Base-by-base conservation (phyloP, 768 basidiomycete species). In the Tulasnella sp. region DNA sequence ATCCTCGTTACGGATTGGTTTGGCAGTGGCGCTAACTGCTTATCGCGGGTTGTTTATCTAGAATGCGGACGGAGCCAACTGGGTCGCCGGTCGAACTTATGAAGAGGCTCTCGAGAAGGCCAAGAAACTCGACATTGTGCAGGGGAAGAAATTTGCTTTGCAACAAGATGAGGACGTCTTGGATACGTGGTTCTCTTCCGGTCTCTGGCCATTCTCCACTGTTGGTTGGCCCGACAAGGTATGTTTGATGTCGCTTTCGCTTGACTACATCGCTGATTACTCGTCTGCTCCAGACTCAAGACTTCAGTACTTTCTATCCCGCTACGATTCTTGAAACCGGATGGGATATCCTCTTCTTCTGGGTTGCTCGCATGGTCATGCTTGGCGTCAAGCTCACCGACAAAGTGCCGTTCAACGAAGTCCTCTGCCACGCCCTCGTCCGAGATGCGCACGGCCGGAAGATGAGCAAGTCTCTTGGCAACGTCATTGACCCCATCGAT, bases 281-380 rank as follows among this genome's bases (percentile, higher is more conserved):
- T 72, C 69, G 77, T 52, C 72, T 76, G 31, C 45, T 58, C 7
- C 38, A 94, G 93, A 96, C 94, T 0, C 78, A 84, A 4, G 97
- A 99, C 81, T 79, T 94, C 54, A 82, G 90, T 79, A 85, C 86
- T 38, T 99, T 93, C 85, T 99, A 96, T 83, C 97, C 97, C 0
- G 85, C 93, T 1, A 88, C 90, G n/a, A 80, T 99, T 64, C 89
- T 99, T 38, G 97, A 99, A 85, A 99, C 97, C 0, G 97, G 97
- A 67, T 99, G 97, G 97, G 97, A 99, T 79, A 99, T 99, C 80
- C 83, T 99, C n/a, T 96, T 96, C 88, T 99, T 99, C 89, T 99
- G 97, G 97, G 97, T 99, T 8, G 96, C 97, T 19, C 92, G 97
- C 58, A 99, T 99, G 97, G 97, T 93, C 70, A 85, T 99, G 81